phyloP scores from a whole-genome alignment of 768 basidiomycete genomes.

The Leccinum subgranulosum region DNA sequence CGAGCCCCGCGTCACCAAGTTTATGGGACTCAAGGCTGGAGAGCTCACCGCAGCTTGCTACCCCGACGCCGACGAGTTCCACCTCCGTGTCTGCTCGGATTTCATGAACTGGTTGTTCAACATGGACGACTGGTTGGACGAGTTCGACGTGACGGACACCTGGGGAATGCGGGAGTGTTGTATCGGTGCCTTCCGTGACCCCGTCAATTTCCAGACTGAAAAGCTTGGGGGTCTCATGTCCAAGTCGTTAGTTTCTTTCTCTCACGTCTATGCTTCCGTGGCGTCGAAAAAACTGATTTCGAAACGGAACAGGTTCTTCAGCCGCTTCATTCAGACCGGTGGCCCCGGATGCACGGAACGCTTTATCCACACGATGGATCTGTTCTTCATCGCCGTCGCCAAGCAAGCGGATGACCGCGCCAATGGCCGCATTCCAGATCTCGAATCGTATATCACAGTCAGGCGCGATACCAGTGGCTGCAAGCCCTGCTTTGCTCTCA shows the following conservation, averaged over 20 bases:
- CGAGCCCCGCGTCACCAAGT: constrained; percentile 34
- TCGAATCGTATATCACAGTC: constrained; percentile 52
- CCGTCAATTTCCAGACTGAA: constrained; percentile 23
- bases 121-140: constrained; percentile 42
- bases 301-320: constrained; percentile 33
- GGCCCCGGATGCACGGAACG: constrained; percentile 39
- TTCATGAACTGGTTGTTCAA: constrained; percentile 54
- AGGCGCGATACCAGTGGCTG: constrained; percentile 54
- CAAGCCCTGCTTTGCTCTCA: constrained; percentile 48
- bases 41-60: constrained; percentile 68
- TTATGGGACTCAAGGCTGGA: constrained; percentile 61
- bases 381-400: constrained; percentile 41
- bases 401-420: constrained; percentile 43
- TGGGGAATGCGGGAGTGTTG: constrained; percentile 31
- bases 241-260: constrained; percentile 30
- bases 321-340: constrained; percentile 35
- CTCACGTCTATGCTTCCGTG: not conserved
- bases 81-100: constrained; percentile 63
- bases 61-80: constrained; percentile 49
- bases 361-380: constrained; percentile 39
- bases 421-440: constrained; percentile 35
- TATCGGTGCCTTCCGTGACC: constrained; percentile 30
- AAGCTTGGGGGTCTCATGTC: constrained; percentile 31
- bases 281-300: not conserved
- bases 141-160: constrained; percentile 31